Percentiles rank a stretch among this genome's conserved stretches.
These are phyloP conservation scores for Jasminum sambac DNA, from an alignment of 257 asterid species.

Conservation along the genomic window DNA sequence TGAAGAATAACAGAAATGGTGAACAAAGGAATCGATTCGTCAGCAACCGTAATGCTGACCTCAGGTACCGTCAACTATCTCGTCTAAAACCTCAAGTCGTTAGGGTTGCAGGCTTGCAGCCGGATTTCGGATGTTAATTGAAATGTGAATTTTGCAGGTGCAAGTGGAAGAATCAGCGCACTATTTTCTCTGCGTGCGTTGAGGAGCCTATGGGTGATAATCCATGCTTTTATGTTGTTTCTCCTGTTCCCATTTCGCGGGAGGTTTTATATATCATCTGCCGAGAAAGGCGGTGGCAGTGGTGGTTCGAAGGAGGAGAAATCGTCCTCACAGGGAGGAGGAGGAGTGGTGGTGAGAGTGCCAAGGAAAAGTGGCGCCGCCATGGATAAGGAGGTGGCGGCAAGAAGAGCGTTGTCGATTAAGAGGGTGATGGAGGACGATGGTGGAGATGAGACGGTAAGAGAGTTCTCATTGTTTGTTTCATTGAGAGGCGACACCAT, in stretches of 20 bases:
- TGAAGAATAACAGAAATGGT: slow-evolving; percentile 26
- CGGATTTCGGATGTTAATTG: slow-evolving; percentile 31
- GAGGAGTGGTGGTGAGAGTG: slow-evolving; percentile 48
- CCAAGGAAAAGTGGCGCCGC: slow-evolving; percentile 53
- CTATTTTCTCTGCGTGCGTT: slow-evolving; percentile 58
- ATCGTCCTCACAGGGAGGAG: slow-evolving; percentile 28
- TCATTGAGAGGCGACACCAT: slow-evolving; percentile 69
- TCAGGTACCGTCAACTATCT: slow-evolving; percentile 26
- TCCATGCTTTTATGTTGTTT: slow-evolving; percentile 55
- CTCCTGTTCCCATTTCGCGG: slow-evolving; percentile 70
- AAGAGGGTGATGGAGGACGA: slow-evolving; percentile 60
- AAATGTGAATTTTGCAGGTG: slow-evolving; percentile 39
- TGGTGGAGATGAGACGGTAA: slow-evolving; percentile 32
- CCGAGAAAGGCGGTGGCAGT: slow-evolving; percentile 37
- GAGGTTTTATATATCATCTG: background rate
- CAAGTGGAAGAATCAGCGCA: slow-evolving; percentile 81
- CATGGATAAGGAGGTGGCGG: slow-evolving; percentile 75
- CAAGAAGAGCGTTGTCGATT: slow-evolving; percentile 70
- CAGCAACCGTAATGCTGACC: slow-evolving; percentile 60
- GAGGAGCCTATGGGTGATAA: slow-evolving; percentile 56
- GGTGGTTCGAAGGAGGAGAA: slow-evolving; percentile 56
- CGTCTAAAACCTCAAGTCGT: slow-evolving; percentile 17
- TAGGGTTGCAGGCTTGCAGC: too few relatives aligned
- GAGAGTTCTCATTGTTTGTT: slow-evolving; percentile 55
- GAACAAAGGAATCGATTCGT: slow-evolving; percentile 30